Base-by-base conservation (phyloP, 768 basidiomycete species). In the Boletus barrowsii region DNA sequence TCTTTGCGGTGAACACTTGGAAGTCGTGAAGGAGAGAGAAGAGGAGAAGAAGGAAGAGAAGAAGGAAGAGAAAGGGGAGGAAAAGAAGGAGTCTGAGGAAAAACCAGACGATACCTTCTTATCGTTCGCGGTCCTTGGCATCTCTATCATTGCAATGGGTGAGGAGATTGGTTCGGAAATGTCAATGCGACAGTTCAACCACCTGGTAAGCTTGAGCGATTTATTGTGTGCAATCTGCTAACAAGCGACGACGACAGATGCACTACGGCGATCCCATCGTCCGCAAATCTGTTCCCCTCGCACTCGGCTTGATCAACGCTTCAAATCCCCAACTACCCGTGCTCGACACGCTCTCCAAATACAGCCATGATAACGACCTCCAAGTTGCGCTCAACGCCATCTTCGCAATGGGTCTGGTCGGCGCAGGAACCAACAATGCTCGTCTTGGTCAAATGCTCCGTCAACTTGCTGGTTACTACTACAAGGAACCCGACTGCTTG, bases 281-380 rank as follows among this genome's bases (percentile, higher is more conserved):
- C 63, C 88, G 97, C 32, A 92, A 91, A 79, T 79, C 89, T 3
- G 87, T 99, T 24, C 97, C 97, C 18, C 85, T 99, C 17, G 97
- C 96, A 15, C 87, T 99, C 47, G 96, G 93, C 55, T 84, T 98
- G 53, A 83, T 98, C 71, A 94, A 88, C 71, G 84, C 93, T 33
- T 99, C 97, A 36, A 98, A 98, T 72, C 97, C 97, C 13, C 90
- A 93, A 73, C 80, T 98, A 5, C 81, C 88, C 37, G 88, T 99
- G 58, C 86, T 99, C 59, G 97, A 99, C 70, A 98, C 94, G 0
- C 84, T 99, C 13, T 98, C 96, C 7, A 96, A 96, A 72, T 99
- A 99, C 75, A 96, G 93, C 56, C 97, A 99, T 76, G 96, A 99
- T 77, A 94, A 90, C 64, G 97, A 99, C 73, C 84, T 98, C n/a